These are phyloP conservation scores for Rhodotorula toruloides DNA, from an alignment of 768 basidiomycete species.

Conservation along the genomic window DNA sequence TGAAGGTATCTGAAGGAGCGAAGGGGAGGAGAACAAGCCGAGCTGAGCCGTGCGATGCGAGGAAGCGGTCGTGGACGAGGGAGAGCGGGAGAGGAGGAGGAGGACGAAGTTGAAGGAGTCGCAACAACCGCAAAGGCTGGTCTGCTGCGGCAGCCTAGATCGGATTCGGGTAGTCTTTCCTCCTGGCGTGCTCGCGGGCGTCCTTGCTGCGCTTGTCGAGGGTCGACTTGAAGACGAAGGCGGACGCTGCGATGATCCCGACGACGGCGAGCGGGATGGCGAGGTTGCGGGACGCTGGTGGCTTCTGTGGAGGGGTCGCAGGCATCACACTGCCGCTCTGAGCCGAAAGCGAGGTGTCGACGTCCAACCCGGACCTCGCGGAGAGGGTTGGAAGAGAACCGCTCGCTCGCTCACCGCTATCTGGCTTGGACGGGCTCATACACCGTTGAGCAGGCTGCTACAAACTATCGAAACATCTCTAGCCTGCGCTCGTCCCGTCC, in stretches of 20 bases:
- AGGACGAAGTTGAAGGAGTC: background rate
- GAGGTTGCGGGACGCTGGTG: background rate
- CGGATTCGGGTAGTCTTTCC: constrained; percentile 19
- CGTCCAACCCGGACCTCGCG: too few relatives aligned
- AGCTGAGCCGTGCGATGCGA: background rate
- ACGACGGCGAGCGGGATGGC: constrained; percentile 17
- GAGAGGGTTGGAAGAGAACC: too few relatives aligned
- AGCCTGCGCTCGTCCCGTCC: background rate
- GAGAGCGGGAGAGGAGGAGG: background rate
- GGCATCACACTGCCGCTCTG: background rate
- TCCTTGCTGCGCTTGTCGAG: background rate
- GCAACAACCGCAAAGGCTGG: background rate
- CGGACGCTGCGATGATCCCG: constrained; percentile 1
- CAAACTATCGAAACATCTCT: too few relatives aligned
- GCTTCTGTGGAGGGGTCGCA: background rate
- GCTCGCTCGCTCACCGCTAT: too few relatives aligned
- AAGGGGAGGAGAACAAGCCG: background rate
- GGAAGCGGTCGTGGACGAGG: background rate
- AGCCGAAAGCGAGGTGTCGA: too few relatives aligned
- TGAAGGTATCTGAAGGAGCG: background rate
- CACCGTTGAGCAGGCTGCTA: too few relatives aligned
- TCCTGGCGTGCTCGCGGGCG: constrained; percentile 1
- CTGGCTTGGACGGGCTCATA: too few relatives aligned
- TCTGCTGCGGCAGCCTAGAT: background rate
- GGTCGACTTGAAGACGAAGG: background rate